phyloP scores from a whole-genome alignment of 2,329 filamentous ascomycete species.

The Rutstroemia sp. region DNA sequence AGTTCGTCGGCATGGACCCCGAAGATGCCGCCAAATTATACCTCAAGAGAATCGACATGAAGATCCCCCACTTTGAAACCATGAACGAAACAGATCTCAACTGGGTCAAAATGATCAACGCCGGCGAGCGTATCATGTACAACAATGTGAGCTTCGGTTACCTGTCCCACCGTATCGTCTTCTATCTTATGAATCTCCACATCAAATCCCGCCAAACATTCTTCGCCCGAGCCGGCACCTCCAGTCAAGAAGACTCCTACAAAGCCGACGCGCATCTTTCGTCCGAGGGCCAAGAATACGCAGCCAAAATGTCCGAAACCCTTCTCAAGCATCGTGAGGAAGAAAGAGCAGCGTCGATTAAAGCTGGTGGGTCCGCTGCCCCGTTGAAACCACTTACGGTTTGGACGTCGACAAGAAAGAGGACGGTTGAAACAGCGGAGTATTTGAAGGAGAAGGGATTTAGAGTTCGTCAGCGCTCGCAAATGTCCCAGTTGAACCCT shows the following conservation, averaged over 20 bases:
- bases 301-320: slow-evolving; percentile 77
- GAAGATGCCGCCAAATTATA: slow-evolving; percentile 92
- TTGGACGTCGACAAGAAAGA: slow-evolving; percentile 88
- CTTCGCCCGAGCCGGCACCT: slow-evolving; percentile 81
- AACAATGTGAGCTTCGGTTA: slow-evolving; percentile 98
- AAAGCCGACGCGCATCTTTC: slow-evolving; percentile 84
- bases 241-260: slow-evolving; percentile 83
- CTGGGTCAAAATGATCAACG: slow-evolving; percentile 99
- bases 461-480: slow-evolving; percentile 82
- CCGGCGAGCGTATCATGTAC: slow-evolving; percentile 84
- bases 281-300: slow-evolving; percentile 71
- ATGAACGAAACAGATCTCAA: slow-evolving; percentile 93
- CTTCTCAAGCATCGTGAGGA: slow-evolving; percentile 76
- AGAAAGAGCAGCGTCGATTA: slow-evolving; percentile 63
- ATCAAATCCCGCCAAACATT: slow-evolving; percentile 93
- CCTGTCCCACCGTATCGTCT: slow-evolving; percentile 92
- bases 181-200: slow-evolving; percentile 95
- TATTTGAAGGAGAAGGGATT: slow-evolving; percentile 73
- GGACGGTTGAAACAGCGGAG: slow-evolving; percentile 85
- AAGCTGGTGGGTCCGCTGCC: slow-evolving; percentile 57
- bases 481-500: slow-evolving; percentile 96
- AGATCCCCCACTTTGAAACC: slow-evolving; percentile 93
- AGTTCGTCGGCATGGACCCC: slow-evolving; percentile 87
- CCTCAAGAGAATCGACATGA: slow-evolving; percentile 77
- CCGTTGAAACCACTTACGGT: slow-evolving; percentile 76